These are phyloP conservation scores for Umbelopsis sp. DNA, from an alignment of 192 early-diverging fungal genomes.

Conservation along the genomic window DNA sequence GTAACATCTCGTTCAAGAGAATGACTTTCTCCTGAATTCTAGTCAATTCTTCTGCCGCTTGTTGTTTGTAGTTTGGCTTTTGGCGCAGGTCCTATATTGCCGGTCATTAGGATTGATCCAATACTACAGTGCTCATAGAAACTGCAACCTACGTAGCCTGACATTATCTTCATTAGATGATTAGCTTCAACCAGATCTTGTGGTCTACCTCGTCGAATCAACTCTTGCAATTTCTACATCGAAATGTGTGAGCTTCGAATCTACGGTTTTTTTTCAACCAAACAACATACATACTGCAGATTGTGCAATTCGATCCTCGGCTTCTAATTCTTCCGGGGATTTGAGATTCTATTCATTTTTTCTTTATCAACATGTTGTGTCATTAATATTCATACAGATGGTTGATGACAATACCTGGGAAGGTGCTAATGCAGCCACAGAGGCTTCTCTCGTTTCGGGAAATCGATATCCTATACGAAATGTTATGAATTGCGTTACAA, in stretches of 20 bases:
- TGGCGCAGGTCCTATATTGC: constrained; percentile 51
- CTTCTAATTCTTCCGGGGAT: constrained; percentile 93
- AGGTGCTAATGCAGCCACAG: constrained; percentile 66
- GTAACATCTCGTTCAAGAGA: constrained; percentile 82
- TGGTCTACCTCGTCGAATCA: constrained; percentile 92
- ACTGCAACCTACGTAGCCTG: constrained; percentile 79
- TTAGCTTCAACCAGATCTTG: constrained; percentile 95
- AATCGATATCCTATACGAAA: constrained; percentile 70
- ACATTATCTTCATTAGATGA: constrained; percentile 96
- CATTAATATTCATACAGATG: not conserved
- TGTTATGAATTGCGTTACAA: not conserved
- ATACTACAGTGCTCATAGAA: not conserved
- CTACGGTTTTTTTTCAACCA: not conserved
- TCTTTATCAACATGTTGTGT: not conserved
- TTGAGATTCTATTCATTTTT: constrained; percentile 65
- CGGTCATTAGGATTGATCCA: not conserved
- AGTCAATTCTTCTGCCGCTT: constrained; percentile 81
- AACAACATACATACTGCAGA: constrained; percentile 61
- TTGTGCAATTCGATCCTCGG: constrained; percentile 87
- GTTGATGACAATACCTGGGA: constrained; percentile 39
- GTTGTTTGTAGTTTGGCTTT: constrained; percentile 87
- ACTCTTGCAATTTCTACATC: constrained; percentile 89
- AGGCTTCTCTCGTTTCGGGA: constrained; percentile 62
- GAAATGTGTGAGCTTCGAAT: not conserved
- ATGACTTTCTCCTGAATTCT: constrained; percentile 76